Evolutionary conservation across 139 green algal genomes (phyloP), one percentile per base, ranked within the genome.

Genomic region (Volvox africanus): DNA sequence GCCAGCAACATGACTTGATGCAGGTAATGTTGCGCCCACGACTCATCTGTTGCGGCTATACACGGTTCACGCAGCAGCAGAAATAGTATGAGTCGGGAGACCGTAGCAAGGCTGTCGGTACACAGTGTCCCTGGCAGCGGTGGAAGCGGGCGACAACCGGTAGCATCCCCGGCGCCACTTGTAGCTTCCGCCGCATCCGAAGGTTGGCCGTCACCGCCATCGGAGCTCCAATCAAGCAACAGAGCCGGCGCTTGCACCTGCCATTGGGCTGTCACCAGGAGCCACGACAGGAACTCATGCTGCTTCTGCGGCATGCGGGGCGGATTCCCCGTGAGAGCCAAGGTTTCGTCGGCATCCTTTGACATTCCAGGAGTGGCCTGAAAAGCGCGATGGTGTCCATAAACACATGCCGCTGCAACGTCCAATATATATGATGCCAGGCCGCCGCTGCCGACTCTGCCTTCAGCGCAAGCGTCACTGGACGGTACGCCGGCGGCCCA

Each of bases 231-330:
- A 24, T 6, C 65, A 73, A 12, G 21, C 65, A 28, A 73, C 24
- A 55, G 5, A 55, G 5, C 5, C 16, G 65, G 21, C 65, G 65
- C 65, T 2, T 73, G 65, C 65, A 30, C 21, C 24, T 24, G 65
- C 65, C 21, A 28, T 28, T 16, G 16, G 26, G 18, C 85, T 3
- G n/a, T 68, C 69, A n/a, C 36, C 37, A 19, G 32, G 68, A 89
- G 69, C 85, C 85, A 89, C 3, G 6, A 44, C 36, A 89, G 37
- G 13, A 89, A n/a, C 68, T 3, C 85, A 13, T 55, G 22, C 69
- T 89, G 85, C 85, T 44, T 6, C 69, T 50, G 69, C 35, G 82
- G 30, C 37, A 30, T 13, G 22, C 14, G 12, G 68, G 82, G 33
- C 83, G 18, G 83, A 37, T 68, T 55, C 9, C 44, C 44, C 44